Base-by-base conservation (phyloP, 768 basidiomycete species). In the Termitomyces sp. region DNA sequence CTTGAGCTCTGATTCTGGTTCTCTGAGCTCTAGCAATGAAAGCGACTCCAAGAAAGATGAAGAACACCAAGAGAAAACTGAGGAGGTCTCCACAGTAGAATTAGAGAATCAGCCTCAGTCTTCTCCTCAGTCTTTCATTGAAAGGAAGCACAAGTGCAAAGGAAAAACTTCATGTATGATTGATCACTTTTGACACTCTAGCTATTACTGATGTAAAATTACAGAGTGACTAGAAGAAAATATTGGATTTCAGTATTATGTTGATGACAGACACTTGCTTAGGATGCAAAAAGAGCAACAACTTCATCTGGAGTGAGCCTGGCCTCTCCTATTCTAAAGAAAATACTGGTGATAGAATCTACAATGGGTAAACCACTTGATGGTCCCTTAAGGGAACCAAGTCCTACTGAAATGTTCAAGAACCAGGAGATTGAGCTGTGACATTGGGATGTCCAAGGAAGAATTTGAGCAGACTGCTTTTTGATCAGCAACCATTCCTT, bases 291-390 rank as follows among this genome's bases (percentile, higher is more conserved):
- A 29, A 56, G 55, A 12, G 55, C 42, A 31, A 56, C 42, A 9
- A 45, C 3, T 7, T 56, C 55, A 1, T 12, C 20, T 14, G 55
- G 42, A 12, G 55, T 14, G 42, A 56, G n/a, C 4, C 55, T 42
- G 11, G 55, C 55, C 20, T 56, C 55, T 45, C 6, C 55, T 42
- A 56, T 55, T 29, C 55, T 56, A n/a, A 42, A 43, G 11, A 56
- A 42, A n/a, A 56, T 56, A 4, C 31, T 56, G 42, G 55, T 56
- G 42, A 56, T 42, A 6, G 14, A 34, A 12, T 56, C 55, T 56
- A 20, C 17, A 32, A n/a, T 11, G 10, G 14, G n/a, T 34, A 1
- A 56, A 32, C 12, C 43, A 5, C 14, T 10, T 20, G 2, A 1
- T 5, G 17, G 10, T 5, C 1, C 0, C 17, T 8, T 5, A 6